phyloP scores from a whole-genome alignment of 179 eudicot species.

The Corrigiola litoralis region DNA sequence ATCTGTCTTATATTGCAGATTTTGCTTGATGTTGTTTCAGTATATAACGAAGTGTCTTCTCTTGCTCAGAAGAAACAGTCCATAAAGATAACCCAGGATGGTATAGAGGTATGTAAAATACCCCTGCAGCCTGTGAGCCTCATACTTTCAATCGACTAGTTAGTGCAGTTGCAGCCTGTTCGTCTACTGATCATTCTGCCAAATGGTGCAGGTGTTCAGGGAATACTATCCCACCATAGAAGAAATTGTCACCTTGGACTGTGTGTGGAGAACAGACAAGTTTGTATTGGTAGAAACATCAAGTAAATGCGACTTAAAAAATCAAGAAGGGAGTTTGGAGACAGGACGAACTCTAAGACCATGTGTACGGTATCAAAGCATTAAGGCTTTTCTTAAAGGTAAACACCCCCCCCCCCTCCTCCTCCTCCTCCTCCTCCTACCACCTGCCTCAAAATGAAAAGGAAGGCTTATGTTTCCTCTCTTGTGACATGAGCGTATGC shows the following conservation, averaged over 20 bases:
- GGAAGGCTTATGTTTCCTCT: no score
- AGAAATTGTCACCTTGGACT: constrained; percentile 42
- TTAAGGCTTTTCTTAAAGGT: constrained; percentile 69
- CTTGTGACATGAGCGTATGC: no score
- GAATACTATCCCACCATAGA: constrained; percentile 76
- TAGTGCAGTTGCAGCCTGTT: background rate
- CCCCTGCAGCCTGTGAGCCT: background rate
- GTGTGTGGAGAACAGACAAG: constrained; percentile 73
- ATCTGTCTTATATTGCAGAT: constrained; percentile 40
- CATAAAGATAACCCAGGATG: constrained; percentile 68
- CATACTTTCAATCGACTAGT: background rate
- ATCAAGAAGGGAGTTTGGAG: constrained; percentile 30
- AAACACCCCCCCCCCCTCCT: constrained; percentile 11
- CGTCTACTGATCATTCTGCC: background rate
- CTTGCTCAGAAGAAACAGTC: constrained; percentile 74
- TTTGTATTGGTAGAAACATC: constrained; percentile 56
- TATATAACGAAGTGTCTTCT: constrained; percentile 63
- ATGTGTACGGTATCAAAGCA: constrained; percentile 44
- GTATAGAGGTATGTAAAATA: constrained; percentile 52
- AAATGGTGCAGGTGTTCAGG: constrained; percentile 61
- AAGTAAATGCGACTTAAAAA: constrained; percentile 17
- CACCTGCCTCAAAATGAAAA: no score
- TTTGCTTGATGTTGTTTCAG: constrained; percentile 64
- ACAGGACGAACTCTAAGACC: constrained; percentile 32
- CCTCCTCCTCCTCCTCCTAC: background rate